Evolutionary conservation across 495 filamentous ascomycete species (phyloP).

Genomic region (Aspergillus kassunensis): DNA sequence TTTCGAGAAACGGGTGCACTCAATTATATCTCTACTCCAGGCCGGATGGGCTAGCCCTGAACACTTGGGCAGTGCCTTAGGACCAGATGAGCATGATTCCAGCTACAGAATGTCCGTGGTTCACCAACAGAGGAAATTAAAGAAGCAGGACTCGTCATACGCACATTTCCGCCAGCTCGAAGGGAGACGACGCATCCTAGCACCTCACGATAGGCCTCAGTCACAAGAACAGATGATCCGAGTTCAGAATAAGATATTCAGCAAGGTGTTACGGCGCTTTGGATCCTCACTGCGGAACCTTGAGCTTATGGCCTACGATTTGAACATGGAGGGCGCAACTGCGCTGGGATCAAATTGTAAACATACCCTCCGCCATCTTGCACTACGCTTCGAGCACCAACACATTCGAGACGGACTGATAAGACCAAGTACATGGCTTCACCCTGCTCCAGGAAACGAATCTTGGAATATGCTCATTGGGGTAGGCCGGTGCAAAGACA

Average conservation of each 20-base stretch:
- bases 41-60: slow-evolving; percentile 24
- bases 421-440: slow-evolving; percentile 23
- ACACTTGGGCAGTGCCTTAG: background rate
- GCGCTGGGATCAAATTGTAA: slow-evolving; percentile 22
- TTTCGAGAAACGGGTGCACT: slow-evolving; percentile 32
- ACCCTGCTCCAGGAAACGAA: slow-evolving; percentile 25
- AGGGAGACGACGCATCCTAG: background rate
- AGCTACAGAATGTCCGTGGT: slow-evolving; percentile 20
- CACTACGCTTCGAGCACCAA: slow-evolving; percentile 36
- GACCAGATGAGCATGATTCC: background rate
- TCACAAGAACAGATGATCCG: slow-evolving; percentile 21
- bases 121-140: slow-evolving; percentile 7
- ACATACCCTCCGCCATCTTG: slow-evolving; percentile 26
- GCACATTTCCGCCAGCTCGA: background rate
- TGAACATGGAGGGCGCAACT: slow-evolving; percentile 22
- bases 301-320: slow-evolving; percentile 33
- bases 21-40: slow-evolving; percentile 30
- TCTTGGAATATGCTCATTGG: slow-evolving; percentile 32
- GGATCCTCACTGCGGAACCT: slow-evolving; percentile 22
- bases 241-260: slow-evolving; percentile 25
- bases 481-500: slow-evolving; percentile 16
- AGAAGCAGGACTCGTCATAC: background rate
- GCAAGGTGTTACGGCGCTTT: slow-evolving; percentile 20
- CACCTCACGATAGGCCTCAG: background rate
- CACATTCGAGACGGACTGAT: slow-evolving; percentile 29